These are phyloP conservation scores for Neurospora sp. DNA, from an alignment of 495 filamentous ascomycete genomes.

Conservation along the genomic window DNA sequence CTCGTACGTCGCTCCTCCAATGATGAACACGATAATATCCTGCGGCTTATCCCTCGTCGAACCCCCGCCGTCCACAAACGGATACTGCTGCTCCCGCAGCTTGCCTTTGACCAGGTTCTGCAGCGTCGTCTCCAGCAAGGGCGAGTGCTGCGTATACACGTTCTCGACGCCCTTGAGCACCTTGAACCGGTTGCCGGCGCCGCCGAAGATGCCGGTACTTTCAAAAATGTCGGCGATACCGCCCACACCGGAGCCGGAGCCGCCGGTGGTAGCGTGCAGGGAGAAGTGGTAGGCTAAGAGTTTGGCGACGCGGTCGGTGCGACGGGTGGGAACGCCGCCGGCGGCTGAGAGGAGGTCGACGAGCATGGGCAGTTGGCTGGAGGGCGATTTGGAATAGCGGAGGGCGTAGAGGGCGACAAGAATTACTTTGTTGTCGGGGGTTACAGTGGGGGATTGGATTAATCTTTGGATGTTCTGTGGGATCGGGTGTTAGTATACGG, in stretches of 20 bases:
- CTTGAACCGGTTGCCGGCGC: constrained; percentile 81
- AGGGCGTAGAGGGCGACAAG: constrained; percentile 87
- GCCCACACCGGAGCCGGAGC: constrained; percentile 14
- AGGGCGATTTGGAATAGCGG: constrained; percentile 78
- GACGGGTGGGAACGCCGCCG: constrained; percentile 60
- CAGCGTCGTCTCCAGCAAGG: constrained; percentile 73
- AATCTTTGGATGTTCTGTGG: constrained; percentile 70
- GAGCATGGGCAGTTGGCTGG: constrained; percentile 68
- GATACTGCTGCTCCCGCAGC: constrained; percentile 74
- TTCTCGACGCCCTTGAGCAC: constrained; percentile 96
- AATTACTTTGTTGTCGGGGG: constrained; percentile 69
- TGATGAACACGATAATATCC: constrained; percentile 88
- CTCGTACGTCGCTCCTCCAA: constrained; percentile 90
- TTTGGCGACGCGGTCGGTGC: constrained; percentile 63
- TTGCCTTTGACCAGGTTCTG: constrained; percentile 89
- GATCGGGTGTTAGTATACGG: background rate
- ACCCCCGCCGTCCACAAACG: constrained; percentile 80
- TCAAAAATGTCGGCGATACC: constrained; percentile 89
- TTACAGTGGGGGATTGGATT: constrained; percentile 65
- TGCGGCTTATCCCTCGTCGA: constrained; percentile 88
- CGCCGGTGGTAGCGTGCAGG: constrained; percentile 59
- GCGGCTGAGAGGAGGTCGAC: constrained; percentile 76
- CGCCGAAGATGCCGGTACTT: constrained; percentile 81
- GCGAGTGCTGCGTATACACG: constrained; percentile 96
- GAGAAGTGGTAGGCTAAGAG: constrained; percentile 76